Evolutionary conservation across 768 basidiomycete species (phyloP).

Genomic region (Podaxis sp.): DNA sequence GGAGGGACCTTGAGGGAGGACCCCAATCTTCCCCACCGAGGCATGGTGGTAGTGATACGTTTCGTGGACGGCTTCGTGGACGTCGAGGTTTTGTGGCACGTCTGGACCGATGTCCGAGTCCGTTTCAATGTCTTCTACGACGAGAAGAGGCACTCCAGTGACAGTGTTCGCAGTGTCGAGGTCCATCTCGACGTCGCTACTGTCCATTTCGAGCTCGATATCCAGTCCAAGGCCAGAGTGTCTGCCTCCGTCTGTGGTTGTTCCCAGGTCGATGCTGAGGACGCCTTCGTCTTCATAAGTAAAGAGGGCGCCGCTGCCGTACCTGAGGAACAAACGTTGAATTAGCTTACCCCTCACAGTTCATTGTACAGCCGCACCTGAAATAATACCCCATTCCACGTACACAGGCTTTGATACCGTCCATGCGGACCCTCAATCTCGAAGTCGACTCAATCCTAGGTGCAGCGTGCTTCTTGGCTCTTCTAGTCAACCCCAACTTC

Average conservation of each 20-base stretch:
- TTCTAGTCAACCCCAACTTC: background rate
- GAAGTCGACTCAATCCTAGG: constrained; percentile 19
- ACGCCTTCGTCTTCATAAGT: constrained; percentile 35
- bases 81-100: constrained; percentile 9
- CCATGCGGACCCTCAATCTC: constrained; percentile 25
- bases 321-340: background rate
- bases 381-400: constrained; percentile 34
- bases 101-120: constrained; percentile 9
- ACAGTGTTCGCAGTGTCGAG: background rate
- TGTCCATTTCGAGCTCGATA: constrained; percentile 26
- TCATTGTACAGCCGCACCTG: constrained; percentile 19
- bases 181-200: constrained; percentile 12
- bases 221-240: constrained; percentile 24
- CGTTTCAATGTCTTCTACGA: constrained; percentile 10
- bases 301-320: constrained; percentile 17
- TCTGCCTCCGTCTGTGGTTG: constrained; percentile 6
- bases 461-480: constrained; percentile 4
- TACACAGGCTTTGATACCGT: constrained; percentile 29
- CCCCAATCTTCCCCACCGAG: background rate
- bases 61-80: constrained; percentile 9
- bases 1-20: background rate
- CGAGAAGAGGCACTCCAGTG: constrained; percentile 13
- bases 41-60: background rate
- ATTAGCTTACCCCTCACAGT: background rate
- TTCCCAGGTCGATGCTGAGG: constrained; percentile 30